These are phyloP conservation scores for Zymoseptoria brevis DNA, from an alignment of 2,329 filamentous ascomycete species.

Conservation along the genomic window DNA sequence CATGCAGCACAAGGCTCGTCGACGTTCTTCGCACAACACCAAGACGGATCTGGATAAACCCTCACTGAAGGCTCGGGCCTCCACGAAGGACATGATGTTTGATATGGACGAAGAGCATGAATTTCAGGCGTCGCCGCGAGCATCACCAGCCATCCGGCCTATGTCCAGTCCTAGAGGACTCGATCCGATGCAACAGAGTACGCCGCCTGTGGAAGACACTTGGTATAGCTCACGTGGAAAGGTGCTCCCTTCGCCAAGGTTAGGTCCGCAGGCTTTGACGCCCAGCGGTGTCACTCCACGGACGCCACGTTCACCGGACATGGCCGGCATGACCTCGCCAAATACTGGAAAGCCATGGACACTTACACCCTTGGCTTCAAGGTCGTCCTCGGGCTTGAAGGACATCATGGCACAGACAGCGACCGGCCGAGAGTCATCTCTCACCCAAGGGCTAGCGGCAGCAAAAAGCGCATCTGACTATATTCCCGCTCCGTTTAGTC, in stretches of 20 bases:
- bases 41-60: slow-evolving; percentile 50
- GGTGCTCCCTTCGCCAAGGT: slow-evolving; percentile 22
- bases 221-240: slow-evolving; percentile 37
- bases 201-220: slow-evolving; percentile 24
- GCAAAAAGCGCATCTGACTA: slow-evolving; percentile 18
- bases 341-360: slow-evolving; percentile 44
- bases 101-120: slow-evolving; percentile 75
- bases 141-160: slow-evolving; percentile 23
- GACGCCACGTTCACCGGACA: slow-evolving; percentile 26
- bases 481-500: slow-evolving; percentile 21
- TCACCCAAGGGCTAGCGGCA: slow-evolving; percentile 33
- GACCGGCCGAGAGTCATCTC: slow-evolving; percentile 35
- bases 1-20: slow-evolving; percentile 36
- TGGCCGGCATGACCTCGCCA: slow-evolving; percentile 18
- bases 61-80: slow-evolving; percentile 58
- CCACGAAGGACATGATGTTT: slow-evolving; percentile 74
- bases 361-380: slow-evolving; percentile 45
- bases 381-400: slow-evolving; percentile 60
- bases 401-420: slow-evolving; percentile 65
- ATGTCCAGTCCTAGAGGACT: slow-evolving; percentile 20
- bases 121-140: slow-evolving; percentile 14
- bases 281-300: slow-evolving; percentile 22
- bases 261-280: slow-evolving; percentile 23
- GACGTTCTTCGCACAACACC: slow-evolving; percentile 33
- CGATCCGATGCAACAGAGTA: slow-evolving; percentile 19